These are phyloP conservation scores for Rhizopus sp. DNA, from an alignment of 371 early-diverging fungal species.

Conservation along the genomic window DNA sequence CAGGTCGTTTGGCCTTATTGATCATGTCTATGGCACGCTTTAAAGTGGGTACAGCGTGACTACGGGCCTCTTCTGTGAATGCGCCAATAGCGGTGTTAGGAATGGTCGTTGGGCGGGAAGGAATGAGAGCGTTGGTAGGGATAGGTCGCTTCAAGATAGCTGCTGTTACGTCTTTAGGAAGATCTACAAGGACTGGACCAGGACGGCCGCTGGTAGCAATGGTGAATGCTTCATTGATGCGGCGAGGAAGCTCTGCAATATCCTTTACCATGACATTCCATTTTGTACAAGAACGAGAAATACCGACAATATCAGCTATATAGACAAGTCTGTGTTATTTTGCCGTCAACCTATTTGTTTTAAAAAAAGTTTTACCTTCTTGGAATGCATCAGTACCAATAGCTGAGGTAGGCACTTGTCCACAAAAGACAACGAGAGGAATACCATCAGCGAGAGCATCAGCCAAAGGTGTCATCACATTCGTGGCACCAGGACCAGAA, in stretches of 20 bases:
- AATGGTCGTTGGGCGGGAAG: conserved; percentile 59
- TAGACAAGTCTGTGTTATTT: not conserved
- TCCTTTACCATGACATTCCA: conserved; percentile 99
- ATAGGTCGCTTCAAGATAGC: conserved; percentile 84
- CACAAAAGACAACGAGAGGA: conserved; percentile 93
- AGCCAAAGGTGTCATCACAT: conserved; percentile 96
- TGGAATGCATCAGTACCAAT: conserved; percentile 98
- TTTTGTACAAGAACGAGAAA: conserved; percentile 94
- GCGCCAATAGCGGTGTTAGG: conserved; percentile 53
- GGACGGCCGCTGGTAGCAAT: conserved; percentile 95
- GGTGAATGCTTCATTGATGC: conserved; percentile 96
- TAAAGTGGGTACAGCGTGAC: conserved; percentile 54
- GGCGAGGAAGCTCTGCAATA: conserved; percentile 91
- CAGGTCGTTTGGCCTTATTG: conserved; percentile 87
- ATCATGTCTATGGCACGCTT: conserved; percentile 79
- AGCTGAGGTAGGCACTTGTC: conserved; percentile 91
- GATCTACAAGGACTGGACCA: conserved; percentile 96
- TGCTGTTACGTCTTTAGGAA: conserved; percentile 97
- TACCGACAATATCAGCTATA: conserved; percentile 90
- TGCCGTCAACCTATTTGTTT: not conserved
- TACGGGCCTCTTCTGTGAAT: conserved; percentile 46
- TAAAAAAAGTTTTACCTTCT: conserved; percentile 65
- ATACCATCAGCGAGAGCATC: conserved; percentile 95
- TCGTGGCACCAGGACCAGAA: conserved; percentile 98
- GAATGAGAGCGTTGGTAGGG: conserved; percentile 66